Conservation (phyloP, 805 yeast genomes). For the Wickerhamiella vanderwaltii region DNA sequence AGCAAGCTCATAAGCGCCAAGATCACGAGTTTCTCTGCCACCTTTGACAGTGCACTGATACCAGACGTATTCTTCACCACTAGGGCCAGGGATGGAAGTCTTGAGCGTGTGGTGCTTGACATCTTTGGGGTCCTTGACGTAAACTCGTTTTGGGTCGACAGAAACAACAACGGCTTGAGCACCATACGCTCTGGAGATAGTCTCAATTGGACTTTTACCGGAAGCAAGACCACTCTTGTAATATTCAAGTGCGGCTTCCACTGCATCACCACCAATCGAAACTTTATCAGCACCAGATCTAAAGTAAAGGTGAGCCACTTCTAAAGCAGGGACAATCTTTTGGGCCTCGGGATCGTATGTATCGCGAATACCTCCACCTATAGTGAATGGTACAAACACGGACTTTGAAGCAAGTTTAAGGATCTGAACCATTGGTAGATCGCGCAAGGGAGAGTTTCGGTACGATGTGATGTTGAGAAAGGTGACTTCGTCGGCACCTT, state of each 20-base stretch:
- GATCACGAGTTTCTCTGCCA: slow-evolving; percentile 79
- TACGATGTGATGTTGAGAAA: slow-evolving; percentile 92
- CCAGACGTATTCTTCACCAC: slow-evolving; percentile 81
- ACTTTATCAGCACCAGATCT: slow-evolving; percentile 97
- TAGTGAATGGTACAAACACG: slow-evolving; percentile 92
- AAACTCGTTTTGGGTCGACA: slow-evolving; percentile 90
- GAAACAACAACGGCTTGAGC: slow-evolving; percentile 96
- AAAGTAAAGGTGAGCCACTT: slow-evolving; percentile 85
- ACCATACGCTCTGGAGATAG: slow-evolving; percentile 85
- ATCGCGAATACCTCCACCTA: slow-evolving; percentile 96
- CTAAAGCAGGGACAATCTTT: slow-evolving; percentile 63
- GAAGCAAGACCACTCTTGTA: slow-evolving; percentile 48
- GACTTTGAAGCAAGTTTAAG: slow-evolving; percentile 71
- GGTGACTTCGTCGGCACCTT: slow-evolving; percentile 97
- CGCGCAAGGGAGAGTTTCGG: slow-evolving; percentile 83
- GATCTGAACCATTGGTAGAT: slow-evolving; percentile 92
- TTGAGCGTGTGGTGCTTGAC: slow-evolving; percentile 53
- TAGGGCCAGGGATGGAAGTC: slow-evolving; percentile 64
- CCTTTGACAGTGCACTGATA: slow-evolving; percentile 95
- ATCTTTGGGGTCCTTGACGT: slow-evolving; percentile 48
- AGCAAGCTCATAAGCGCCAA: slow-evolving; percentile 86
- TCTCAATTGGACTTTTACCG: slow-evolving; percentile 84
- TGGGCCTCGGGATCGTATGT: slow-evolving; percentile 71
- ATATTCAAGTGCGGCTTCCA: slow-evolving; percentile 73
- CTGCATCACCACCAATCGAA: slow-evolving; percentile 97